Base-by-base conservation (phyloP, 2,329 filamentous ascomycete genomes). In the Colletotrichum simmondsii region DNA sequence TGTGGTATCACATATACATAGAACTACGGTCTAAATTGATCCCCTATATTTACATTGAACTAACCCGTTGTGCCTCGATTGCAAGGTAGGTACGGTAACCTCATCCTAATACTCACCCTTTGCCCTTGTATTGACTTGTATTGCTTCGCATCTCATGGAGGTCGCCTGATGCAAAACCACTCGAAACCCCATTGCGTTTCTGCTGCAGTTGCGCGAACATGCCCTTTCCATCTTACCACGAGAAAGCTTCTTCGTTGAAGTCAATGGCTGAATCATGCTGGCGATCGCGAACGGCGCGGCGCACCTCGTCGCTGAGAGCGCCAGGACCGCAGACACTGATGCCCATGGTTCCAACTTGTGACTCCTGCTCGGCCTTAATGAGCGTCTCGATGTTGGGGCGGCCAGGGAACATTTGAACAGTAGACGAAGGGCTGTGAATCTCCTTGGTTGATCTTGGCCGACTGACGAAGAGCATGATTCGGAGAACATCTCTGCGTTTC, bases 401-500 rank as follows among this genome's bases (percentile, higher is more conserved):
- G 19, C 93, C 93, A 5, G 93, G 93, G 86, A 95, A 95, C 93
- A 95, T 95, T 80, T 95, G 93, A 14, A 96, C 93, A 22, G 92
- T 94, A 1, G 92, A 89, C 46, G 90, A 93, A 2, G 93, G 93
- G 76, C 91, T 93, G 85, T 94, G 92, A 66, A 95, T 95, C 82
- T 95, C 93, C 85, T 94, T 95, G 58, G 92, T 94, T 60, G 91
- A 93, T 53, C 92, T 87, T 6, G 92, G 93, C 70, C 93, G 87
- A 75, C 91, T 94, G 77, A 95, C 92, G 80, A 95, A 95, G 66
- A 95, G 89, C 84, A 94, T 90, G 81, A 95, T 93, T 76, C 92
- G 91, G 66, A 95, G 87, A 65, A 93, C 88, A 72, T 95, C 93
- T 69, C 93, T 89, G 62, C 93, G 90, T 80, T 88, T 90, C 70